Conservation (phyloP, 106 monocot genomes). For the Apostasia ramifera region DNA sequence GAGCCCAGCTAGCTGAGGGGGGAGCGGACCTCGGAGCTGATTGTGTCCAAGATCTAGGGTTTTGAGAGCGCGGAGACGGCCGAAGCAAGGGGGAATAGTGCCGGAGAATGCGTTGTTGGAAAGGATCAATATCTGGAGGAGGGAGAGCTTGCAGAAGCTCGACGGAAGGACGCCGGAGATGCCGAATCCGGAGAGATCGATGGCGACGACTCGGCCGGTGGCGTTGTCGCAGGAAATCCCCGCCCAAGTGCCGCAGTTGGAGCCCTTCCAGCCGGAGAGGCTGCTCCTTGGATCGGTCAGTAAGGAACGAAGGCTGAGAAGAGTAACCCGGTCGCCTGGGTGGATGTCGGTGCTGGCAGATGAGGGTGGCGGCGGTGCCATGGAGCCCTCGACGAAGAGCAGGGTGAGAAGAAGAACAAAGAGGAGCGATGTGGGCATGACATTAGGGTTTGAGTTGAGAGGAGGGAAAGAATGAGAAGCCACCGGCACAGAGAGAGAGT, state of each 20-base stretch:
- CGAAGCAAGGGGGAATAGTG: constrained; percentile 37
- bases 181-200: constrained; percentile 21
- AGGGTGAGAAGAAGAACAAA: constrained; percentile 4
- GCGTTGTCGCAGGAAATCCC: constrained; percentile 23
- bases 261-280: constrained; percentile 20
- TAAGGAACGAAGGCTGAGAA: constrained; percentile 26
- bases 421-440: constrained; percentile 5
- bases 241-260: constrained; percentile 23
- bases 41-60: constrained; percentile 36
- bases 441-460: constrained; percentile 6
- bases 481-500: no score
- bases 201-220: constrained; percentile 30
- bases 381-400: constrained; percentile 4
- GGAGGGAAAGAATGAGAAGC: no score
- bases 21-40: constrained; percentile 29
- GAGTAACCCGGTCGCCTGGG: constrained; percentile 25
- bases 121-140: constrained; percentile 33
- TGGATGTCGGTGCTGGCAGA: constrained; percentile 4
- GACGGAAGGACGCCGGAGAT: constrained; percentile 27
- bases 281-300: constrained; percentile 21
- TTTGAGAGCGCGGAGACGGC: constrained; percentile 19
- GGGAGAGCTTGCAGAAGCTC: constrained; percentile 40
- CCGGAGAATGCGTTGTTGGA: constrained; percentile 37
- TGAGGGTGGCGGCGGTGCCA: not conserved
- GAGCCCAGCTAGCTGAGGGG: constrained; percentile 17